Percentiles rank a stretch among this genome's conserved stretches.
Conservation (phyloP, 1,139 yeast species). For the Saccharomyces hybrid region DNA sequence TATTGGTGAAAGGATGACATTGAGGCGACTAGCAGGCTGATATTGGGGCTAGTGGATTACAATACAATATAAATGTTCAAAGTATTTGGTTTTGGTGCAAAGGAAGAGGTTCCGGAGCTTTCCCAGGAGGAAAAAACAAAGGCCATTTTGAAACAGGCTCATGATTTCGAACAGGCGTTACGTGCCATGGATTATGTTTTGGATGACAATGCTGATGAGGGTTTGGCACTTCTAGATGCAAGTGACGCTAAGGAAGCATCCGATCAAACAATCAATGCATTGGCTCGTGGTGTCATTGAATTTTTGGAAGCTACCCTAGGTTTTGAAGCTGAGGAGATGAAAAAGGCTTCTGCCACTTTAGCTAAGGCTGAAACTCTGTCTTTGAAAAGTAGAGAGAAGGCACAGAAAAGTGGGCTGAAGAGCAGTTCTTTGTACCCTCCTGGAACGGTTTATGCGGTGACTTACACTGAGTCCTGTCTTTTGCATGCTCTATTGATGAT, state of each 20-base stretch:
- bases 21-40: not conserved
- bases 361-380: conserved; percentile 67
- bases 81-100: conserved; percentile 23
- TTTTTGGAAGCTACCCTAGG: conserved; percentile 90
- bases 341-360: conserved; percentile 62
- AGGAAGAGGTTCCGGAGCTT: conserved; percentile 10
- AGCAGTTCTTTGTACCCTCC: conserved; percentile 79
- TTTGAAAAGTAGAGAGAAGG: conserved; percentile 51
- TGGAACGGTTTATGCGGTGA: conserved; percentile 88
- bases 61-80: conserved; percentile 20
- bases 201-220: conserved; percentile 75
- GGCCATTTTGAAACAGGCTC: conserved; percentile 38
- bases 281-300: conserved; percentile 82
- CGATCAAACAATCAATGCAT: conserved; percentile 53
- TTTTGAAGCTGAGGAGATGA: conserved; percentile 84
- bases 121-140: conserved; percentile 23
- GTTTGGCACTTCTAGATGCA: conserved; percentile 47
- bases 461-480: conserved; percentile 80
- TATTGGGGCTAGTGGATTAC: not conserved
- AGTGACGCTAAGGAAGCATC: conserved; percentile 36
- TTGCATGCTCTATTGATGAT: conserved; percentile 69
- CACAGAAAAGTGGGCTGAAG: conserved; percentile 47
- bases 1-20: not conserved
- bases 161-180: conserved; percentile 63
- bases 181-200: conserved; percentile 86